These are phyloP conservation scores for Medicago ruthenica DNA, from an alignment of 306 rosid genomes.

Conservation along the genomic window DNA sequence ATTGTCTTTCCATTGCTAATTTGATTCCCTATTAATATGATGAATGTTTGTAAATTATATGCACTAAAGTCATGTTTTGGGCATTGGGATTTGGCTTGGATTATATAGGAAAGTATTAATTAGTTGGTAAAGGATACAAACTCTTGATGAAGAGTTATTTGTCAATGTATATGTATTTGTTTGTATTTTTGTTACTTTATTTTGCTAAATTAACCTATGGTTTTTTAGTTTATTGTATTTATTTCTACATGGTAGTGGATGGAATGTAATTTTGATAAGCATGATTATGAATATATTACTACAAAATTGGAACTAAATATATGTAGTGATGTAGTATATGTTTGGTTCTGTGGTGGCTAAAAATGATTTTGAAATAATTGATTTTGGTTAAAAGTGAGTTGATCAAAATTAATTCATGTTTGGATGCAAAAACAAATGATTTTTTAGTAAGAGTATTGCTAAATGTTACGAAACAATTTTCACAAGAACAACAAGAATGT, in stretches of 20 bases:
- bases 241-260: neutral
- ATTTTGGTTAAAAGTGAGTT: too few species aligned
- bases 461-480: too few species aligned
- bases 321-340: too few species aligned
- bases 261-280: neutral
- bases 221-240: neutral
- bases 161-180: conserved; percentile 3
- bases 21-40: conserved; percentile 25
- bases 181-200: neutral
- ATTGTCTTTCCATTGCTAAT: conserved; percentile 41
- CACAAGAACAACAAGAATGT: too few species aligned
- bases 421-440: too few species aligned
- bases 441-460: too few species aligned
- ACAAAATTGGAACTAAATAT: too few species aligned
- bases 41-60: neutral
- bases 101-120: neutral
- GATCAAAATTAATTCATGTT: too few species aligned
- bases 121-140: neutral
- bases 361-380: neutral
- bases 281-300: neutral
- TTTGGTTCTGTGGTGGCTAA: neutral
- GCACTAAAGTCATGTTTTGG: neutral
- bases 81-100: neutral
- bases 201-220: neutral
- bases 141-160: conserved; percentile 8